Percentiles rank a stretch among this genome's conserved stretches.
Evolutionary conservation across 768 basidiomycete species (phyloP).

Genomic region (Macrolepiota fuliginosa): DNA sequence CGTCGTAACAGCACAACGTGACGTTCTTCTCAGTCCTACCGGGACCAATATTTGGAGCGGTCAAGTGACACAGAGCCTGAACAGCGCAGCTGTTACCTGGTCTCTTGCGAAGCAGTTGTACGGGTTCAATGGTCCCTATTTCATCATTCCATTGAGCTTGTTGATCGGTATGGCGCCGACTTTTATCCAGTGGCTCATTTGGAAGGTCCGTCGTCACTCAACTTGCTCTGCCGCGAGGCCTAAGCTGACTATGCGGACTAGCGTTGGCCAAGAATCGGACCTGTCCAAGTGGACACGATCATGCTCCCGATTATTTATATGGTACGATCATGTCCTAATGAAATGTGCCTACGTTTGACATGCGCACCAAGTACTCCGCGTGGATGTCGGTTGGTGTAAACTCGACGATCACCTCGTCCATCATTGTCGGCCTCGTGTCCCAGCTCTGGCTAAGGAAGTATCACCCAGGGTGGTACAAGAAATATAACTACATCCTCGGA

Average conservation of each 20-base stretch:
- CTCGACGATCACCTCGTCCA: conserved; percentile 44
- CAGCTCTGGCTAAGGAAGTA: conserved; percentile 58
- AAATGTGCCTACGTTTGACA: background rate
- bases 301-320: conserved; percentile 57
- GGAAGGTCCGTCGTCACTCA: conserved; percentile 33
- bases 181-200: conserved; percentile 50
- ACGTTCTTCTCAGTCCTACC: conserved; percentile 45
- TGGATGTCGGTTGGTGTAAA: conserved; percentile 53
- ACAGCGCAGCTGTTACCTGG: conserved; percentile 63
- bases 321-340: conserved; percentile 23
- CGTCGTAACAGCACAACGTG: conserved; percentile 49
- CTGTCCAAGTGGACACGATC: conserved; percentile 45
- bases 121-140: conserved; percentile 51
- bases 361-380: conserved; percentile 31
- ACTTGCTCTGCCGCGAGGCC: background rate
- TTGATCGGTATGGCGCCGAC: conserved; percentile 54
- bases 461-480: conserved; percentile 65
- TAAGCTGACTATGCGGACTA: conserved; percentile 17
- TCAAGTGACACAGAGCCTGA: conserved; percentile 47
- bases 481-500: conserved; percentile 65
- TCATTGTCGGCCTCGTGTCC: conserved; percentile 53
- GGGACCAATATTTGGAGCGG: conserved; percentile 67
- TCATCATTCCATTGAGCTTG: conserved; percentile 52
- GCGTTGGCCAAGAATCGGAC: conserved; percentile 56
- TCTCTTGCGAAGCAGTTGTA: conserved; percentile 60